These are phyloP conservation scores for Neurospora pannonica DNA, from an alignment of 495 filamentous ascomycete genomes.

Conservation along the genomic window DNA sequence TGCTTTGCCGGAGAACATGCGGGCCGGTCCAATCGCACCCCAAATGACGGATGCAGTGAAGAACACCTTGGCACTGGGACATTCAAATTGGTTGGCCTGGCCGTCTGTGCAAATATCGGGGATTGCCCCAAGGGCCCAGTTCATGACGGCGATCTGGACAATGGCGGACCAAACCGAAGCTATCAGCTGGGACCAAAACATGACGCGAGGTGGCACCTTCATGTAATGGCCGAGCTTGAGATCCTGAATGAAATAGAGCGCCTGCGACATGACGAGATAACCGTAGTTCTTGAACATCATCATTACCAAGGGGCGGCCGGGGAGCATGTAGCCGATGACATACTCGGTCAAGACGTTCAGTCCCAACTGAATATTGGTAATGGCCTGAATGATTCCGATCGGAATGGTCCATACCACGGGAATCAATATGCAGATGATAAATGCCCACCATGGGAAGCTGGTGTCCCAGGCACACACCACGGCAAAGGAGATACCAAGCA, in stretches of 20 bases:
- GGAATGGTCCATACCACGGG: conserved; percentile 46
- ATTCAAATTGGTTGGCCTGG: conserved; percentile 51
- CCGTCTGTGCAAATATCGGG: conserved; percentile 48
- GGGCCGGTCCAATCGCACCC: conserved; percentile 42
- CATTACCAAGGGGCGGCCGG: conserved; percentile 55
- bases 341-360: conserved; percentile 63
- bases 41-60: conserved; percentile 50
- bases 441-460: conserved; percentile 55
- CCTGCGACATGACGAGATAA: conserved; percentile 54
- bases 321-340: conserved; percentile 59
- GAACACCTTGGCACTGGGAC: conserved; percentile 55
- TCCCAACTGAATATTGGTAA: conserved; percentile 59
- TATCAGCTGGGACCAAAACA: conserved; percentile 57
- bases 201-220: conserved; percentile 54
- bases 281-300: conserved; percentile 64
- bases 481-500: conserved; percentile 35
- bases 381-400: conserved; percentile 50
- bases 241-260: conserved; percentile 38
- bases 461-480: conserved; percentile 57
- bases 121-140: conserved; percentile 55
- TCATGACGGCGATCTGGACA: conserved; percentile 57
- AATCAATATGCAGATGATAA: conserved; percentile 49
- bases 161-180: conserved; percentile 55
- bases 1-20: conserved; percentile 51
- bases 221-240: conserved; percentile 61